These are phyloP conservation scores for Penicillium frequentans DNA, from an alignment of 2,329 filamentous ascomycete species.

Conservation along the genomic window DNA sequence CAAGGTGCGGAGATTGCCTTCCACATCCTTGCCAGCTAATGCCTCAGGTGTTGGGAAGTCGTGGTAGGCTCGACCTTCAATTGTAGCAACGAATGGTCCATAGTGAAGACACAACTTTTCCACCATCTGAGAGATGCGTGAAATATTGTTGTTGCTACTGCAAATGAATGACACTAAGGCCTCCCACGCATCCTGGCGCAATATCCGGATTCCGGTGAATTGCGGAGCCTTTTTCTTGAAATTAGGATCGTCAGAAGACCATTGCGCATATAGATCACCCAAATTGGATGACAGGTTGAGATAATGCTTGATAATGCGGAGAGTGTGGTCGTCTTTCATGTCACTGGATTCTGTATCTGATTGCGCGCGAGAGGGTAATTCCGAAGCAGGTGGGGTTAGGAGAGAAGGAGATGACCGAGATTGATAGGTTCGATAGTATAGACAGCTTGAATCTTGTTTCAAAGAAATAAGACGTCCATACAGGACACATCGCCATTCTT, in stretches of 20 bases:
- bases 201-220: slow-evolving; percentile 87
- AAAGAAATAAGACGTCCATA: slow-evolving; percentile 82
- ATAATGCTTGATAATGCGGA: slow-evolving; percentile 75
- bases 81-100: slow-evolving; percentile 69
- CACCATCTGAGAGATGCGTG: slow-evolving; percentile 93
- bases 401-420: slow-evolving; percentile 6
- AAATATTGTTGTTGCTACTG: slow-evolving; percentile 98
- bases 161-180: slow-evolving; percentile 92
- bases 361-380: slow-evolving; percentile 35
- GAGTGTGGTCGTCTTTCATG: slow-evolving; percentile 63
- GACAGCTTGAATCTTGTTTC: slow-evolving; percentile 73
- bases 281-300: slow-evolving; percentile 83
- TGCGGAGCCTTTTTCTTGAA: slow-evolving; percentile 83
- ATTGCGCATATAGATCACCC: slow-evolving; percentile 74
- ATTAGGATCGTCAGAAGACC: slow-evolving; percentile 82
- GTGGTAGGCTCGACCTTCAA: slow-evolving; percentile 73
- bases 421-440: slow-evolving; percentile 76
- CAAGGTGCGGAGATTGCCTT: slow-evolving; percentile 73
- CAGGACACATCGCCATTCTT: slow-evolving; percentile 89
- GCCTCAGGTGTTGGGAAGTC: slow-evolving; percentile 80
- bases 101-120: slow-evolving; percentile 88
- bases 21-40: slow-evolving; percentile 72
- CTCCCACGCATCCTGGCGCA: slow-evolving; percentile 96
- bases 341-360: slow-evolving; percentile 8
- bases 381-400: slow-evolving; percentile 33